Evolutionary conservation across 495 filamentous ascomycete species (phyloP).

Genomic region (Letharia columbiana): DNA sequence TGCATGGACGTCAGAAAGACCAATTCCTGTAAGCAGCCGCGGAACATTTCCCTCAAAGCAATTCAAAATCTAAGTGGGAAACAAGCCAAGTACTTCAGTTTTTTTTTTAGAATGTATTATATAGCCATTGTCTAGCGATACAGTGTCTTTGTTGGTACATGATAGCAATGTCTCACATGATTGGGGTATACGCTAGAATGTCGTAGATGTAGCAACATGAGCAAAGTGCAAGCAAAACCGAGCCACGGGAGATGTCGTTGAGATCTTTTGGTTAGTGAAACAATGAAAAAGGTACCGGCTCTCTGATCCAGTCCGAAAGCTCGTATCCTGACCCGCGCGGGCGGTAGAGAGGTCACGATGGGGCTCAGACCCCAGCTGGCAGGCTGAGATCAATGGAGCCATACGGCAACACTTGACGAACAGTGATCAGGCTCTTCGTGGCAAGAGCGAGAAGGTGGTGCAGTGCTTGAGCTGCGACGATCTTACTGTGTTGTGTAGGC

Average conservation of each 20-base stretch:
- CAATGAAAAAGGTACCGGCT: not conserved
- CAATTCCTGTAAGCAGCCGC: not conserved
- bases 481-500: conserved; percentile 40
- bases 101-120: not conserved
- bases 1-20: not conserved
- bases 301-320: not conserved
- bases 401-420: conserved; percentile 44
- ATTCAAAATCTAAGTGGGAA: not conserved
- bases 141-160: not conserved
- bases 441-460: conserved; percentile 63
- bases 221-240: not conserved
- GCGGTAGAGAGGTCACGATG: not conserved
- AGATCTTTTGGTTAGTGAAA: not conserved
- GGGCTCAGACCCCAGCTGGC: conserved; percentile 14
- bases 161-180: conserved; percentile 10
- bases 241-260: not conserved
- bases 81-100: not conserved
- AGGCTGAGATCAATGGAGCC: conserved; percentile 27
- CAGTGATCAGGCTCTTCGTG: conserved; percentile 50
- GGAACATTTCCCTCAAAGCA: not conserved
- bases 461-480: conserved; percentile 63
- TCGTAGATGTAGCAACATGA: conserved; percentile 8
- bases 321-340: not conserved
- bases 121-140: conserved; percentile 3
- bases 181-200: conserved; percentile 10